Evolutionary conservation across 768 basidiomycete species (phyloP).

Genomic region (Lactarius deliciosus): DNA sequence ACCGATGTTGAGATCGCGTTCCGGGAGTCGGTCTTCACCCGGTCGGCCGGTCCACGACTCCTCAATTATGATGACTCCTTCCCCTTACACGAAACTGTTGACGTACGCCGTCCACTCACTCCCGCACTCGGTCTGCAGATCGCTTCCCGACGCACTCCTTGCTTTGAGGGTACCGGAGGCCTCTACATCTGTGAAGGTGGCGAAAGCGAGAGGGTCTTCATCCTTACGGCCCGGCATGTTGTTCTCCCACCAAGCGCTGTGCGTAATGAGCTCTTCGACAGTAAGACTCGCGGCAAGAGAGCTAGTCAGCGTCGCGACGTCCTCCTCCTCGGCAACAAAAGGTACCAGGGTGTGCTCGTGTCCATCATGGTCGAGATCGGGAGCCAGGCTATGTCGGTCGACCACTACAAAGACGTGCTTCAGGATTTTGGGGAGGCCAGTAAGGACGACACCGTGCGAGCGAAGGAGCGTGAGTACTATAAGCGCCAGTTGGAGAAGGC

Average conservation of each 20-base stretch:
- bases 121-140: conserved; percentile 41
- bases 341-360: background rate
- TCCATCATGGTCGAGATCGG: background rate
- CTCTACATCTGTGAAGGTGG: conserved; percentile 35
- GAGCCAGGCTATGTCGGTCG: accelerated
- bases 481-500: background rate
- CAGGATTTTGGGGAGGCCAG: no score
- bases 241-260: conserved; percentile 35
- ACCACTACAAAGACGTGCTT: background rate
- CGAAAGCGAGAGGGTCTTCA: conserved; percentile 32
- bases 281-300: background rate
- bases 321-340: background rate
- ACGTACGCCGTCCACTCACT: conserved; percentile 38
- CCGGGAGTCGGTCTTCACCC: conserved; percentile 33
- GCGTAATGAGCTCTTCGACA: conserved; percentile 14
- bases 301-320: background rate
- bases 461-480: background rate
- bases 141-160: conserved; percentile 35
- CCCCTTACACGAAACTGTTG: background rate
- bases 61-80: conserved; percentile 31
- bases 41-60: conserved; percentile 34
- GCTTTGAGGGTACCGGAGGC: conserved; percentile 41
- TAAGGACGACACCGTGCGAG: background rate
- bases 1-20: conserved; percentile 39
- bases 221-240: conserved; percentile 41